Conservation (phyloP, 1,284 basidiomycete species). For the Heterobasidion occidentale region DNA sequence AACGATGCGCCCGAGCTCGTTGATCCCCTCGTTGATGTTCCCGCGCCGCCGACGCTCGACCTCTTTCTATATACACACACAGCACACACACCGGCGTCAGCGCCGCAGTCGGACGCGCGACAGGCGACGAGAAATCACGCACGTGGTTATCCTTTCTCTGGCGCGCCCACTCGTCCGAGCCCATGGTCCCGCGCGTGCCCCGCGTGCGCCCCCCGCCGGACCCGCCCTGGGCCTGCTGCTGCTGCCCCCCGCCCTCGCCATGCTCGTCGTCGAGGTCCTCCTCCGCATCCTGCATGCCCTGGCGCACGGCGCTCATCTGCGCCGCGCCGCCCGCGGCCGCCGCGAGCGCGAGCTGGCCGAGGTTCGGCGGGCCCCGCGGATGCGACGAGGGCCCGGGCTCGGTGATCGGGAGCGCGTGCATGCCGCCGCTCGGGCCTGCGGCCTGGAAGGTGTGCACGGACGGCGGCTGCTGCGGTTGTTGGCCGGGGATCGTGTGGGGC, state of each 20-base stretch:
- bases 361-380: slow-evolving; percentile 59
- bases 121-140: slow-evolving; percentile 15
- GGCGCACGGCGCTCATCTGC: slow-evolving; percentile 1
- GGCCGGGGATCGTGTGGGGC: slow-evolving; percentile 13
- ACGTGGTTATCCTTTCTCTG: slow-evolving; percentile 85
- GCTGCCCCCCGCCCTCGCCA: slow-evolving; percentile 18
- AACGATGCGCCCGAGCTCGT: slow-evolving; percentile 83
- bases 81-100: not conserved
- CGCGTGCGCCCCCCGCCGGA: slow-evolving; percentile 27
- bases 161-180: slow-evolving; percentile 73
- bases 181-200: slow-evolving; percentile 48
- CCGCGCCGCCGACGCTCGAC: slow-evolving; percentile 90
- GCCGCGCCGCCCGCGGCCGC: slow-evolving; percentile 12
- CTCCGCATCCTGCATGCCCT: slow-evolving; percentile 21
- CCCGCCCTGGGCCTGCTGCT: slow-evolving; percentile 11
- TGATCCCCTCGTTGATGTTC: slow-evolving; percentile 95
- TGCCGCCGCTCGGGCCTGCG: not conserved
- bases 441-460: not conserved
- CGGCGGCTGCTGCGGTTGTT: slow-evolving; percentile 23
- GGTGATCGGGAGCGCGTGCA: slow-evolving; percentile 9
- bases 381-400: slow-evolving; percentile 72
- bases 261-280: slow-evolving; percentile 30
- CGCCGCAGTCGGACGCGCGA: not conserved
- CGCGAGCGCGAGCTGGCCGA: slow-evolving; percentile 49
- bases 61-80: slow-evolving; percentile 71